Base-by-base conservation (phyloP, 169 alveolate genomes). In the Eimeria zaria region DNA sequence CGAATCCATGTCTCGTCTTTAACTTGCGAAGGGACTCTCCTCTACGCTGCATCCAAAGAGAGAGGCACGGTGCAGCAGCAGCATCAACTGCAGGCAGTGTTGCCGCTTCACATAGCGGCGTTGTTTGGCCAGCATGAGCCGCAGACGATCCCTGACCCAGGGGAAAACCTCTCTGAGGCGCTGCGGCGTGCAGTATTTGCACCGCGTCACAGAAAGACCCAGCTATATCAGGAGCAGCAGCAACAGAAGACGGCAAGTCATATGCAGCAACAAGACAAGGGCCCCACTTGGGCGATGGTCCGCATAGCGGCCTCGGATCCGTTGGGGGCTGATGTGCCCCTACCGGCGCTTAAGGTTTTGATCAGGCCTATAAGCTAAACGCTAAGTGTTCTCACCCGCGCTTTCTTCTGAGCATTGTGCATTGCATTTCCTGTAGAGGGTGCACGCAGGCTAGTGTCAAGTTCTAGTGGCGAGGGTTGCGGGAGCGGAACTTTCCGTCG, bases 21-120 rank as follows among this genome's bases (percentile, higher is more conserved):
- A 44, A 93, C 93, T 7, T 81, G 93, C 36, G 93, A 93, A 64
- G 96, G 87, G n/a, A 46, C 96, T 41, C 76, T 93, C 60, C 93
- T 93, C 18, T 93, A 62, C 71, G 33, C 91, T 36, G 58, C 83
- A 2, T 44, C 73, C 39, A 60, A 39, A 36, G 53, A 60, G 48
- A 78, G 80, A 6, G 58, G 44, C 16, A 14, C 53, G 33, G 39
- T 27, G 88, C 53, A 81, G 55, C 73, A 33, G 67, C 76, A 64
- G 73, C 80, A 53, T n/a, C n/a, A n/a, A 33, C 6, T 33, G 76
- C 53, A 39, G 73, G 51, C 41, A 14, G 36, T 6, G 58, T 48
- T 62, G 41, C 71, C 95, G 58, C 83, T 46, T 11, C 48, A 12
- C 12, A 53, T 71, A n/a, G 83, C 73, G 83, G 51, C 14, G 36